Conservation (phyloP, 352 stramenopile genomes). For the Globisporangium alternatum region DNA sequence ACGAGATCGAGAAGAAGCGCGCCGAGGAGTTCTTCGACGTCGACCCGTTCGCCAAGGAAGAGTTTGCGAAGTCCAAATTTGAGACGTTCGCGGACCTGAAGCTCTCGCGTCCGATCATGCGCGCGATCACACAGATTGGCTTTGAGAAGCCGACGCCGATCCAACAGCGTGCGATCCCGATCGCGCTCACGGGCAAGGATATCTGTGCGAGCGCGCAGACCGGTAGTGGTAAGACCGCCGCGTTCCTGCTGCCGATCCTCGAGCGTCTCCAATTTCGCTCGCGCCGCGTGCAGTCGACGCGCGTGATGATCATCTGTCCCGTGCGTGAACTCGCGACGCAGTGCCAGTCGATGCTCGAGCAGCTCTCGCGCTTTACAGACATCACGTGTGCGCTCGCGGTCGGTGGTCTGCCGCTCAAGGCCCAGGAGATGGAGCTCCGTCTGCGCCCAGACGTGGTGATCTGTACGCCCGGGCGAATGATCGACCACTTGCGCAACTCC, state of each 20-base stretch:
- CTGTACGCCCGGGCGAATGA: conserved; percentile 97
- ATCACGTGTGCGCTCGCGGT: conserved; percentile 92
- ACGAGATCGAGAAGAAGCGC: conserved; percentile 79
- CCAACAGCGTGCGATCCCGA: conserved; percentile 92
- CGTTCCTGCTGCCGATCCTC: conserved; percentile 97
- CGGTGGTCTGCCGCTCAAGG: conserved; percentile 87
- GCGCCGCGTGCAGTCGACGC: conserved; percentile 82
- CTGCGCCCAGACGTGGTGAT: conserved; percentile 96
- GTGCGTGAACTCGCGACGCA: conserved; percentile 97
- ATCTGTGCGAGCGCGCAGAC: conserved; percentile 97
- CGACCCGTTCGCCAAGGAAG: conserved; percentile 72
- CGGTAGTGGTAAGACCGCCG: conserved; percentile 97
- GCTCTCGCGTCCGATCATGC: conserved; percentile 95
- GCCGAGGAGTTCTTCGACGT: conserved; percentile 80
- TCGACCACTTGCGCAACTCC: conserved; percentile 98
- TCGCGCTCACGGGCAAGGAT: conserved; percentile 94
- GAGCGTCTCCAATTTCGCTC: conserved; percentile 95
- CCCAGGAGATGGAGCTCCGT: conserved; percentile 95
- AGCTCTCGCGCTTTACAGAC: conserved; percentile 95
- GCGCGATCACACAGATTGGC: conserved; percentile 94
- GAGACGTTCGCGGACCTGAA: conserved; percentile 96
- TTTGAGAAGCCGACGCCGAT: conserved; percentile 96
- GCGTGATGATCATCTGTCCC: conserved; percentile 96
- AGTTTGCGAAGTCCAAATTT: conserved; percentile 82
- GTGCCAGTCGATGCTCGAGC: conserved; percentile 93